These are phyloP conservation scores for Pyrenophora graminea DNA, from an alignment of 2,329 filamentous ascomycete species.

Conservation along the genomic window DNA sequence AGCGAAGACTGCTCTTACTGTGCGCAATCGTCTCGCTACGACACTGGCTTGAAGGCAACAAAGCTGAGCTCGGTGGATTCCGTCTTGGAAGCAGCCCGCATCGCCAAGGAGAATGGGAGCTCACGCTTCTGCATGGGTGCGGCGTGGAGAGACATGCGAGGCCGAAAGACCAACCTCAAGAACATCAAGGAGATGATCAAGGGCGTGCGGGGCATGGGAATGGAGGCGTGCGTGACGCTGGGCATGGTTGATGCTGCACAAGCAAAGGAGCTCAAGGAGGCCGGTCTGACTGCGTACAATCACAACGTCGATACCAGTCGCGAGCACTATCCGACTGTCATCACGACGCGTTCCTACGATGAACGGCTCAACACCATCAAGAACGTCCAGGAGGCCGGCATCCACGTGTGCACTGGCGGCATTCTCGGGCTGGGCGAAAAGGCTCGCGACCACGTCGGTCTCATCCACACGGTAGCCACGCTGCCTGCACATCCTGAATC, in stretches of 20 bases:
- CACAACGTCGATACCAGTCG: slow-evolving; percentile 91
- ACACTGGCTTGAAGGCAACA: slow-evolving; percentile 76
- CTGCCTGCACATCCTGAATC: slow-evolving; percentile 83
- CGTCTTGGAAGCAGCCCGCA: slow-evolving; percentile 76
- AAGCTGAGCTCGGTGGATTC: slow-evolving; percentile 79
- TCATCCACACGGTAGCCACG: slow-evolving; percentile 81
- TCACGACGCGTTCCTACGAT: slow-evolving; percentile 84
- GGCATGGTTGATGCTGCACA: slow-evolving; percentile 87
- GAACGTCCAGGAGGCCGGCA: slow-evolving; percentile 81
- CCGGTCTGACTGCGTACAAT: slow-evolving; percentile 88
- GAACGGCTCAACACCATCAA: slow-evolving; percentile 79
- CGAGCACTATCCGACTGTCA: slow-evolving; percentile 85
- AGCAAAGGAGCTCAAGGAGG: slow-evolving; percentile 79
- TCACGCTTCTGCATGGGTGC: slow-evolving; percentile 96
- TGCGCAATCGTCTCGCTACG: slow-evolving; percentile 82
- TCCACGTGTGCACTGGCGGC: slow-evolving; percentile 88
- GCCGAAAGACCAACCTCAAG: slow-evolving; percentile 78
- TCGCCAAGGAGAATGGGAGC: slow-evolving; percentile 80
- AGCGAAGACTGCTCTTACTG: slow-evolving; percentile 94
- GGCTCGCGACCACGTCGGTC: slow-evolving; percentile 76
- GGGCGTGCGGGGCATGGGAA: slow-evolving; percentile 77
- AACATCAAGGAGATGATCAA: slow-evolving; percentile 87
- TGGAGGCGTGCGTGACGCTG: slow-evolving; percentile 92
- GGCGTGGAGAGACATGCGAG: slow-evolving; percentile 92
- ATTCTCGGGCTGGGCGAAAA: slow-evolving; percentile 85